Percentiles rank a stretch among this genome's conserved stretches.
Conservation (phyloP, 495 filamentous ascomycete genomes). For the Collariella sp. region DNA sequence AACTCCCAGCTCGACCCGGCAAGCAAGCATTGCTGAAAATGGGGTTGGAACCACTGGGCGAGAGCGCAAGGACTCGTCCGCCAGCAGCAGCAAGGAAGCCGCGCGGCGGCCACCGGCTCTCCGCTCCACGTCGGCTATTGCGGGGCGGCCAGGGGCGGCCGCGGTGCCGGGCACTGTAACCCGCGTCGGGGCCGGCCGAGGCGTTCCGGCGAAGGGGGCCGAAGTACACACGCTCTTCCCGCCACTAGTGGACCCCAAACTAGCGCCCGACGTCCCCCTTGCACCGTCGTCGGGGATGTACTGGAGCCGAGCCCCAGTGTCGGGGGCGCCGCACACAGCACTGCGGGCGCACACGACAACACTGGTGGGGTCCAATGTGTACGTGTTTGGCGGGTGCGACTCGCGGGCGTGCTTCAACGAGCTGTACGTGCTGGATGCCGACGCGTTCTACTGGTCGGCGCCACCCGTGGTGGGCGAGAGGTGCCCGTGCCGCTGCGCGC, state of each 20-base stretch:
- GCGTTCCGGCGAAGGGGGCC: constrained; percentile 24
- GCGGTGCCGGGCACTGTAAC: constrained; percentile 2
- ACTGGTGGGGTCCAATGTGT: constrained; percentile 52
- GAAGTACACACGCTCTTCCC: constrained; percentile 41
- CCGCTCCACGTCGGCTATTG: constrained; percentile 47
- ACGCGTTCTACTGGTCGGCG: constrained; percentile 54
- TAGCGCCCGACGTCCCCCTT: constrained; percentile 47
- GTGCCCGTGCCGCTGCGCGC: constrained; percentile 53
- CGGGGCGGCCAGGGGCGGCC: constrained; percentile 25
- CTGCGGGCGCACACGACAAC: constrained; percentile 56
- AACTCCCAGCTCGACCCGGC: constrained; percentile 22
- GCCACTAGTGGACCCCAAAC: constrained; percentile 47
- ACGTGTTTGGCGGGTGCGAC: constrained; percentile 60
- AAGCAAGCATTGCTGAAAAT: constrained; percentile 17
- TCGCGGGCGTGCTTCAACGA: constrained; percentile 55
- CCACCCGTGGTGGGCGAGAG: constrained; percentile 54
- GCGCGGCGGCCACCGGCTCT: constrained; percentile 32
- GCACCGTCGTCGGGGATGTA: constrained; percentile 63
- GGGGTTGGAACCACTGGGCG: constrained; percentile 8
- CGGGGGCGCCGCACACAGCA: constrained; percentile 47
- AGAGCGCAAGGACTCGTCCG: constrained; percentile 39
- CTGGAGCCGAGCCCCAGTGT: constrained; percentile 52
- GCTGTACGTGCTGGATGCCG: constrained; percentile 56
- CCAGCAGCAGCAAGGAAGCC: constrained; percentile 26
- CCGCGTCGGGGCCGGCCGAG: constrained; percentile 22